A percentile compares a stretch with the other conserved stretches of the same genome.
phyloP scores from a whole-genome alignment of 805 yeast species.

The Ogataea nonfermentans region DNA sequence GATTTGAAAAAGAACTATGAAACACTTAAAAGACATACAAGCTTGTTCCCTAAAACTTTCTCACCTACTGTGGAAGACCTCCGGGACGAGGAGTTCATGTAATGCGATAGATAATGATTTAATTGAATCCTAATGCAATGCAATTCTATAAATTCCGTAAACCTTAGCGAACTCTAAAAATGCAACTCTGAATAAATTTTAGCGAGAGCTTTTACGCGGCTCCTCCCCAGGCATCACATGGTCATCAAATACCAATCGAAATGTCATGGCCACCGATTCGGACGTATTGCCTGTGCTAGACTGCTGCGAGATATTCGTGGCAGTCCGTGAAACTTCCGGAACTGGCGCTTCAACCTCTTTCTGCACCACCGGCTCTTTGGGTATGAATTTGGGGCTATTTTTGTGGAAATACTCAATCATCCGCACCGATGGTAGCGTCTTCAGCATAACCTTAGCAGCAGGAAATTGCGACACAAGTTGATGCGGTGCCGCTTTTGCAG shows the following conservation, averaged over 20 bases:
- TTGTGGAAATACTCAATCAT: too few relatives aligned
- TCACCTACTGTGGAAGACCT: constrained; percentile 24
- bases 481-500: too few relatives aligned
- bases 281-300: constrained; percentile 7
- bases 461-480: neutral
- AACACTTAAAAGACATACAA: constrained; percentile 27
- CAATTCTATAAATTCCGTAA: neutral
- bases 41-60: constrained; percentile 13
- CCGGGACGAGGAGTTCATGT: constrained; percentile 21
- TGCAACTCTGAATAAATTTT: too few relatives aligned
- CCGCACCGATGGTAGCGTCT: too few relatives aligned
- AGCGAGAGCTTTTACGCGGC: neutral
- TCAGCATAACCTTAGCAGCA: too few relatives aligned
- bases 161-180: too few relatives aligned
- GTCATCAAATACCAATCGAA: constrained; percentile 14
- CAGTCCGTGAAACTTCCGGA: constrained; percentile 8
- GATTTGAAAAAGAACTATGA: constrained; percentile 27
- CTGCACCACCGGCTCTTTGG: too few relatives aligned
- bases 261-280: constrained; percentile 5
- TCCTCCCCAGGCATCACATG: constrained; percentile 18
- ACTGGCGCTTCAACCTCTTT: neutral
- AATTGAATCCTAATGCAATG: neutral
- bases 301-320: constrained; percentile 5
- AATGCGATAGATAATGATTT: neutral
- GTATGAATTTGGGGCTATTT: too few relatives aligned